Percentiles rank a stretch among this genome's conserved stretches.
These are phyloP conservation scores for Aspergillus sojae DNA, from an alignment of 2,329 filamentous ascomycete genomes.

Conservation along the genomic window DNA sequence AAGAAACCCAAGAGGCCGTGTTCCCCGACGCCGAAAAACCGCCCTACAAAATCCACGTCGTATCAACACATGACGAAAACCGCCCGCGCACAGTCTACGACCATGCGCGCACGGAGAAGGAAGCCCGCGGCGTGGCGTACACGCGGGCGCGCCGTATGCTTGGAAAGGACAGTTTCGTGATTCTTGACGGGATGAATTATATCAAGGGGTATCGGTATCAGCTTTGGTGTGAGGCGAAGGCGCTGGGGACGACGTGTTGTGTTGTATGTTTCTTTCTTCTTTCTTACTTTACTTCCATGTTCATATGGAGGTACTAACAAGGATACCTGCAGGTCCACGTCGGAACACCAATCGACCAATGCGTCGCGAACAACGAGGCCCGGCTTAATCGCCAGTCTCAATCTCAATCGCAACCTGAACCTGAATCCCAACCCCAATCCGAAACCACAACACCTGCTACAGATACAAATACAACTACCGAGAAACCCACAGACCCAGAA, in stretches of 20 bases:
- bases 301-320: not conserved
- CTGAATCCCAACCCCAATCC: too few relatives aligned
- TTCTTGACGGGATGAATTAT: constrained; percentile 68
- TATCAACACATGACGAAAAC: constrained; percentile 43
- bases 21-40: constrained; percentile 41
- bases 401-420: not conserved
- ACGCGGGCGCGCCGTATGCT: constrained; percentile 63
- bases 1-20: constrained; percentile 51
- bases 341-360: constrained; percentile 59
- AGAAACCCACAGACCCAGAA: constrained; percentile 24
- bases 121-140: constrained; percentile 63
- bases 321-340: constrained; percentile 53
- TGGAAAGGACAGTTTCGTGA: constrained; percentile 60
- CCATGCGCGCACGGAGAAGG: constrained; percentile 62
- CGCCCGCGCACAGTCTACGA: constrained; percentile 58
- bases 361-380: constrained; percentile 56
- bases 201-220: constrained; percentile 71
- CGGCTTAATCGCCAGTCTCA: constrained; percentile 28
- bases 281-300: not conserved
- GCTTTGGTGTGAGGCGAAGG: constrained; percentile 68
- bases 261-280: constrained; percentile 50
- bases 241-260: constrained; percentile 62
- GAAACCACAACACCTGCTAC: not conserved
- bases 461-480: not conserved
- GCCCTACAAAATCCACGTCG: constrained; percentile 46